Base-by-base conservation (phyloP, 2,329 filamentous ascomycete species). In the Scedosporium minutisporum region DNA sequence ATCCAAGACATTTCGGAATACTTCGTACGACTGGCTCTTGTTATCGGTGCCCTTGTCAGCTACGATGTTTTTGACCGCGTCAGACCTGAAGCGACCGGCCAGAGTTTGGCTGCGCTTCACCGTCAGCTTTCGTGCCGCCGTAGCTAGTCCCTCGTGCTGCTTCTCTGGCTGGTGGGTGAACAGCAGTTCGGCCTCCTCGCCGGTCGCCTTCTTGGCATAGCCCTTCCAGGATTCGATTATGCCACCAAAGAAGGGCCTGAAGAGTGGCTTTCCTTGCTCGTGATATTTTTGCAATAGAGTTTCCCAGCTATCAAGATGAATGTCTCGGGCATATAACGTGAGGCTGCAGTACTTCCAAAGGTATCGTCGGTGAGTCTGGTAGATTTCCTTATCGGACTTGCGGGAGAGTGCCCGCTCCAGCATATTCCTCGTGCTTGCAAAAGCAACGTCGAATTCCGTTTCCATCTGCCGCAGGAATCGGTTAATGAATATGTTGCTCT, bases 101-200 rank as follows among this genome's bases (percentile, higher is more conserved):
- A 95, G 77, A 2, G 91, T 97, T 74, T 96, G 93, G 66, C 91
- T 95, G 71, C 93, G 85, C 79, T 96, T 96, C 61, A 97, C 93
- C 0, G 93, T 97, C 65, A 97, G 77, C 74, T 96, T 96, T 65
- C 92, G 85, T 9, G 93, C 93, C 6, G 90, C 88, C 48, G 85
- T 86, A 21, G 90, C 83, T 64, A 90, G 84, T 42, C 82, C 86
- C 69, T 96, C 90, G 61, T 90, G 87, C 70, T 97, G 92, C 71
- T 96, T 96, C 71, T 97, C 93, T 33, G 79, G 74, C 69, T 90
- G 87, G 2, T 88, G 84, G 0, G 92, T 95, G 73, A 97, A 97
- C n/a, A 97, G 82, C 1, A 96, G 78, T 63, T 96, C 91, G 60
- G 82, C 79, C 68, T 96, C 92, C 48, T 96, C 91, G 10, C 87